These are phyloP conservation scores for Quercus tomentella DNA, from an alignment of 331 rosid genomes.

Conservation along the genomic window DNA sequence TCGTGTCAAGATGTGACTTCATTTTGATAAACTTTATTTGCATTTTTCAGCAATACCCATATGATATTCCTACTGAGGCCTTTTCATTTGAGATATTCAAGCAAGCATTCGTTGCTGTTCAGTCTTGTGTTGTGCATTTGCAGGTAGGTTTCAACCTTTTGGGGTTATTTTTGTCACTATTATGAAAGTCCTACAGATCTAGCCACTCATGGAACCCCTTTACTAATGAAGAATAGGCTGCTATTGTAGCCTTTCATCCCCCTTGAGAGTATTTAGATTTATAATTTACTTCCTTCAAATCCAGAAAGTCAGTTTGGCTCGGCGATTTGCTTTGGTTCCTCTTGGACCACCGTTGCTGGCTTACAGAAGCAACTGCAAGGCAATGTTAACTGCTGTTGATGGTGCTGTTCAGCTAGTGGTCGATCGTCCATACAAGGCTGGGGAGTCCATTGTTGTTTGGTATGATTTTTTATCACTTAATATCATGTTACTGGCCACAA, in stretches of 20 bases:
- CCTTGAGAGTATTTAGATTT: not conserved
- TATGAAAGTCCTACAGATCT: not conserved
- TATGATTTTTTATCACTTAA: slow-evolving; percentile 30
- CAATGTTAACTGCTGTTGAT: slow-evolving; percentile 85
- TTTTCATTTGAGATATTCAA: slow-evolving; percentile 91
- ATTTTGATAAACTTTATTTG: slow-evolving; percentile 19
- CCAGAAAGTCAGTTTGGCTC: slow-evolving; percentile 98
- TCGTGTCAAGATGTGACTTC: not conserved
- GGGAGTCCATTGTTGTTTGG: slow-evolving; percentile 94
- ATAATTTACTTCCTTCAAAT: slow-evolving; percentile 3
- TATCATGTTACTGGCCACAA: slow-evolving; percentile 1
- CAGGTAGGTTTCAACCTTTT: slow-evolving; percentile 50
- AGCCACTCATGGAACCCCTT: not conserved
- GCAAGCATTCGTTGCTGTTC: slow-evolving; percentile 98
- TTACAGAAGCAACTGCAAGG: slow-evolving; percentile 82
- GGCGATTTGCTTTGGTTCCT: slow-evolving; percentile 97
- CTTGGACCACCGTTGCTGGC: slow-evolving; percentile 94
- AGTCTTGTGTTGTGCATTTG: slow-evolving; percentile 97
- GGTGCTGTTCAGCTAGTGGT: slow-evolving; percentile 80
- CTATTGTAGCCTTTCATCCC: not conserved
- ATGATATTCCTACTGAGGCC: slow-evolving; percentile 96
- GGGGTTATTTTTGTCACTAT: not conserved
- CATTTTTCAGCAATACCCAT: slow-evolving; percentile 90
- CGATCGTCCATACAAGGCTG: slow-evolving; percentile 82
- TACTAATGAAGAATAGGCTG: not conserved